A percentile compares a stretch with the other conserved stretches of the same genome.
These are phyloP conservation scores for Rhodotorula paludigena DNA, from an alignment of 768 basidiomycete genomes.

Conservation along the genomic window DNA sequence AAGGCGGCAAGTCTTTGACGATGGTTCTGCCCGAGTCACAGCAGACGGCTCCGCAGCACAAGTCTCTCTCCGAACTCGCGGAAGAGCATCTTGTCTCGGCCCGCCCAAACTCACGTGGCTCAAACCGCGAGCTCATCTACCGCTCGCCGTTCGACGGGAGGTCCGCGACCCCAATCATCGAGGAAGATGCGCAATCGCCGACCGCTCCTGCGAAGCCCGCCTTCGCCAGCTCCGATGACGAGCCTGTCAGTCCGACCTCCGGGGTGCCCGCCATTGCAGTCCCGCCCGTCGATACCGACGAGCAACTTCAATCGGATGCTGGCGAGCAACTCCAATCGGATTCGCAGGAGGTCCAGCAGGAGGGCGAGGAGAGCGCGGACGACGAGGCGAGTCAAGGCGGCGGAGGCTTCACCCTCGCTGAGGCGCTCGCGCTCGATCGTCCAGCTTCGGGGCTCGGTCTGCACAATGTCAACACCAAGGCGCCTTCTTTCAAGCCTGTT, in stretches of 20 bases:
- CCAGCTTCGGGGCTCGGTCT: neutral
- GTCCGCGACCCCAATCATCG: neutral
- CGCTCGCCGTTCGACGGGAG: neutral
- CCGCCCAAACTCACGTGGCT: neutral
- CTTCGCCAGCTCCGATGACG: neutral
- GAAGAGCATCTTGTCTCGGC: neutral
- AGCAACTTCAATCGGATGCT: too few relatives aligned
- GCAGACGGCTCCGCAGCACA: neutral
- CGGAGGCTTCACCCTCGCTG: neutral
- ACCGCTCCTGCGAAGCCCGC: neutral
- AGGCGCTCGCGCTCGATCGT: constrained; percentile 7
- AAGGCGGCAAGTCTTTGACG: constrained; percentile 35
- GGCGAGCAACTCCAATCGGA: too few relatives aligned
- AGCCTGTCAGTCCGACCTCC: neutral
- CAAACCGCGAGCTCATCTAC: neutral
- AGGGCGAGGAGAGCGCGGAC: neutral
- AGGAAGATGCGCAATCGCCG: neutral
- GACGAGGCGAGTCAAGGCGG: neutral
- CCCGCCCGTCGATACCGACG: neutral
- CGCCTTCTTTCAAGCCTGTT: too few relatives aligned
- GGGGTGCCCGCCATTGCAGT: neutral
- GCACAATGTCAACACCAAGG: neutral
- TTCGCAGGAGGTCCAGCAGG: too few relatives aligned
- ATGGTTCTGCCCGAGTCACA: constrained; percentile 28
- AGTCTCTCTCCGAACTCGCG: constrained; percentile 9